A percentile compares a stretch with the other conserved stretches of the same genome.
Evolutionary conservation across 371 early-diverging fungal genomes (phyloP).

Genomic region (Mortierella polycephala): DNA sequence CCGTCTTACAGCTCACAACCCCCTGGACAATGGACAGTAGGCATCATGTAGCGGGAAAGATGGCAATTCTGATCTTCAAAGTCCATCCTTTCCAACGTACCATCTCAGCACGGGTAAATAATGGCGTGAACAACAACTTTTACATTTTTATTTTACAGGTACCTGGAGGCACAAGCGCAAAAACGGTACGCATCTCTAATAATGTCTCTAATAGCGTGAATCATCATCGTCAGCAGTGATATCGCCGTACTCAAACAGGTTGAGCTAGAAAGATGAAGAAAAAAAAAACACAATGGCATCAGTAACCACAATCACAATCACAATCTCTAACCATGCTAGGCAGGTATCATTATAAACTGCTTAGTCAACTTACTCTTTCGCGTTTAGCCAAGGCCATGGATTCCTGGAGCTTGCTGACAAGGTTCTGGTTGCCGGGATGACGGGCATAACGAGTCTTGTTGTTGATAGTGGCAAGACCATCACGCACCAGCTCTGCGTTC

Average conservation of each 20-base stretch:
- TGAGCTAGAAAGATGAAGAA: constrained; percentile 55
- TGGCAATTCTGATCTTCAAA: too few relatives aligned
- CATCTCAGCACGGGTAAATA: too few relatives aligned
- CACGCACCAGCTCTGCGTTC: constrained; percentile 82
- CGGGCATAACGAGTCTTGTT: constrained; percentile 65
- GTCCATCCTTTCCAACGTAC: too few relatives aligned
- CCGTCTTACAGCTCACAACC: too few relatives aligned
- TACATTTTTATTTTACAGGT: too few relatives aligned
- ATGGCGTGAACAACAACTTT: too few relatives aligned
- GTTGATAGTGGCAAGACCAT: constrained; percentile 80
- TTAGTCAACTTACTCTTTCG: constrained; percentile 63
- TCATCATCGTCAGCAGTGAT: constrained; percentile 80
- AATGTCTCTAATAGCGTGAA: constrained; percentile 24
- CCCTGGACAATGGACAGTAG: too few relatives aligned
- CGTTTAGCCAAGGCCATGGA: constrained; percentile 69
- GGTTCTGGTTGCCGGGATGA: constrained; percentile 61
- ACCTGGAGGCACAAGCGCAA: too few relatives aligned
- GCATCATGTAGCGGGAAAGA: too few relatives aligned
- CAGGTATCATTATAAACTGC: background rate
- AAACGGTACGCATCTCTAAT: too few relatives aligned
- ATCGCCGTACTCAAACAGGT: constrained; percentile 94
- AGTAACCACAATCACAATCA: background rate
- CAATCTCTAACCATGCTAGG: background rate
- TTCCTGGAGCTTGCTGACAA: constrained; percentile 64
- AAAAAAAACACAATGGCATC: background rate